Base-by-base conservation (phyloP, 179 eudicot species). In the Beta lomatogona region DNA sequence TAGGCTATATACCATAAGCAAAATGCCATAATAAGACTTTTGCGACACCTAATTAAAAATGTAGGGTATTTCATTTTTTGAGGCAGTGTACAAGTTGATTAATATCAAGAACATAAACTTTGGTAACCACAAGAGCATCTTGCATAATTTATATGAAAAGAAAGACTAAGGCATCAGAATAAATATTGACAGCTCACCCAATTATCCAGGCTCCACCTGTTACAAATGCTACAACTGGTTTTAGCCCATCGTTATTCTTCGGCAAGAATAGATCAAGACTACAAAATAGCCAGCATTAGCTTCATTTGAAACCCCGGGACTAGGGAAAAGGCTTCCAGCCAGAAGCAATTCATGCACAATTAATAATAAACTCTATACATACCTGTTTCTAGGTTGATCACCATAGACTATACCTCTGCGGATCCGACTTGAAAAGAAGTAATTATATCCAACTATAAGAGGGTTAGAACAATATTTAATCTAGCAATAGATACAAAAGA, bases 231-330 rank as follows among this genome's bases (percentile, higher is more conserved):
- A 96, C 93, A 75, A 96, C 99, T 82, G 99, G 99, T 84, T 89
- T 92, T 64, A 85, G 94, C 65, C 96, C 93, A 73, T 87, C 80
- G 44, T 71, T 85, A 85, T 89, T 86, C 91, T 90, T 90, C 48
- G 99, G 99, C 84, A 96, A 83, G 86, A 91, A 96, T 25, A 96
- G 87, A 92, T 96, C 99, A 76, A 96, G 97, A 86, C 99, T 96
- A 91, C 83, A 80, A 65, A 82, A 64, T 31, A 28, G 66, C 60
- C 54, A 61, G 67, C 46, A 72, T 77, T 78, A 85, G 76, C 46
- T 80, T 75, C 65, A 67, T 79, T 22, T 48, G 76, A 41, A 44
- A 57, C 9, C 25, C 68, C 46, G 59, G 53, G 28, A 73, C 19
- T n/a, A 57, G 15, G 52, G 28, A 63, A 78, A 44, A 66, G 55